These are phyloP conservation scores for peach (Prunus persica) DNA, from an alignment of 306 rosid genomes.

Conservation along the genomic window DNA sequence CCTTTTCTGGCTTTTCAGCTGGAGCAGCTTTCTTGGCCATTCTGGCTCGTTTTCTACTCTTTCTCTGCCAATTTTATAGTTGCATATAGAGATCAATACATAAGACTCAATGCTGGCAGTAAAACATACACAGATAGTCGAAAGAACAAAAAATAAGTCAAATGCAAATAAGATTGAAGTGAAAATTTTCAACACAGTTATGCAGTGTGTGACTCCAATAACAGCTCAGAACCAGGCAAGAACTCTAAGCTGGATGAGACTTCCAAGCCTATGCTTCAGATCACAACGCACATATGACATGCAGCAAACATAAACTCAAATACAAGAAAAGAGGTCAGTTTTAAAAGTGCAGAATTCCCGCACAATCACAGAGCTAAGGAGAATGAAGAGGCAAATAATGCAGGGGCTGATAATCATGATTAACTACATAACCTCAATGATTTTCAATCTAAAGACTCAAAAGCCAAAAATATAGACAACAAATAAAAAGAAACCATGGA, in stretches of 20 bases:
- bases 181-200: background rate
- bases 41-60: background rate
- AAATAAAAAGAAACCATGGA: background rate
- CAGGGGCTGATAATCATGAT: background rate
- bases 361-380: background rate
- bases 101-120: background rate
- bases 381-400: background rate
- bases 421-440: too few species aligned
- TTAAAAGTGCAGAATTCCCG: too few species aligned
- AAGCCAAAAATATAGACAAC: background rate
- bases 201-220: background rate
- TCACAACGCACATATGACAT: too few species aligned
- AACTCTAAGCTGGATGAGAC: too few species aligned
- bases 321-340: background rate
- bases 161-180: background rate
- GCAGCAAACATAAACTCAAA: background rate
- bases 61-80: too few species aligned
- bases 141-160: background rate
- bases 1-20: background rate
- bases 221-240: too few species aligned
- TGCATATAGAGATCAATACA: background rate
- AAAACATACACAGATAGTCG: too few species aligned
- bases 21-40: constrained; percentile 13
- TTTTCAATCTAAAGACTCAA: too few species aligned
- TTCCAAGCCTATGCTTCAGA: too few species aligned